Conservation (phyloP, 805 yeast genomes). For the Lachancea sp. region DNA sequence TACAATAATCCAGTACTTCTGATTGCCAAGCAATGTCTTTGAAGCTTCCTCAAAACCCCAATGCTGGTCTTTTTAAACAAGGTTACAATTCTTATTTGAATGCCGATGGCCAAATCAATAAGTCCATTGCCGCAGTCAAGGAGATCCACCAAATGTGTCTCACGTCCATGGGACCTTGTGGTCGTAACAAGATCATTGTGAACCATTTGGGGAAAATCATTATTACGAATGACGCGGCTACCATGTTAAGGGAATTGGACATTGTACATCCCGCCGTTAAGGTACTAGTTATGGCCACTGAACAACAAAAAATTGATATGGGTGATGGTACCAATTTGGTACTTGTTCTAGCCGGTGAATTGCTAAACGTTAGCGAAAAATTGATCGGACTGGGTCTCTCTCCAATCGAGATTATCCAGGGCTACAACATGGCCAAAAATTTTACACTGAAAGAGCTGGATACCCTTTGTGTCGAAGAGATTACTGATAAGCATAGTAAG, state of each 20-base stretch:
- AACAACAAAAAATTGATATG: slow-evolving; percentile 95
- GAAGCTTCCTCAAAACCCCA: slow-evolving; percentile 87
- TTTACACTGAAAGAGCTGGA: slow-evolving; percentile 66
- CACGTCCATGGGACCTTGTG: slow-evolving; percentile 96
- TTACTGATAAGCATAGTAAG: slow-evolving; percentile 43
- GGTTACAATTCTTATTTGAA: slow-evolving; percentile 84
- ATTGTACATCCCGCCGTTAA: slow-evolving; percentile 97
- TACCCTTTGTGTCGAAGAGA: slow-evolving; percentile 50
- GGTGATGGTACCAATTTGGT: slow-evolving; percentile 95
- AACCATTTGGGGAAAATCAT: slow-evolving; percentile 80
- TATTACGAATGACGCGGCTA: slow-evolving; percentile 96
- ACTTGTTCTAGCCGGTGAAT: slow-evolving; percentile 86
- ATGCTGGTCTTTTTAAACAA: slow-evolving; percentile 88
- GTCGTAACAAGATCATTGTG: slow-evolving; percentile 91
- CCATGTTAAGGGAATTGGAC: slow-evolving; percentile 87
- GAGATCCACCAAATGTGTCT: slow-evolving; percentile 88
- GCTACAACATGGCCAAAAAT: slow-evolving; percentile 81
- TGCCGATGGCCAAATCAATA: slow-evolving; percentile 89
- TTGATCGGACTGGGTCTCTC: slow-evolving; percentile 77
- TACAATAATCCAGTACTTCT: not conserved
- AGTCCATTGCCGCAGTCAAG: slow-evolving; percentile 90
- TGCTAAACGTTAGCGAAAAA: slow-evolving; percentile 80
- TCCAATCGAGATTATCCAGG: slow-evolving; percentile 89
- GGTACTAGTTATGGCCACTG: slow-evolving; percentile 89
- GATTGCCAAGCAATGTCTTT: slow-evolving; percentile 56